Percentiles rank a stretch among this genome's conserved stretches.
phyloP scores from a whole-genome alignment of 1,284 basidiomycete species.

The Ustilago nuda region DNA sequence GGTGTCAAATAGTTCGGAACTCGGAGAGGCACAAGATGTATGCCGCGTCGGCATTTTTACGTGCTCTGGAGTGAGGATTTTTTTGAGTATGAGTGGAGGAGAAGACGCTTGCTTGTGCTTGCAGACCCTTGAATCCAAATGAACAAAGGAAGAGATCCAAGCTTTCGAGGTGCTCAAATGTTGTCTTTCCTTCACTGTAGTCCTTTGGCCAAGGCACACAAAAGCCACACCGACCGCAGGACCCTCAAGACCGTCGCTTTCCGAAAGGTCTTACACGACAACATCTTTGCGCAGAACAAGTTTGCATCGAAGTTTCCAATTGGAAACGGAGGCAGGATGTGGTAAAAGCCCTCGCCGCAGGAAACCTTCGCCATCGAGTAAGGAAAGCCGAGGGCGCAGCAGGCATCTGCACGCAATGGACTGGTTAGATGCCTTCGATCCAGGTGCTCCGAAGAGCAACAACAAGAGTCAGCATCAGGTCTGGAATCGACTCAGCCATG shows the following conservation, averaged over 20 bases:
- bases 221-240: too few relatives aligned
- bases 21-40: constrained; percentile 1
- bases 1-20: constrained; percentile 5
- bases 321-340: not conserved
- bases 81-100: constrained; percentile 1
- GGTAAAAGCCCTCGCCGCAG: not conserved
- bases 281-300: too few relatives aligned
- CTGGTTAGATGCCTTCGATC: constrained; percentile 47
- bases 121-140: not conserved
- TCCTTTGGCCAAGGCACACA: too few relatives aligned
- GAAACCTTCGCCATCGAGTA: not conserved
- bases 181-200: not conserved
- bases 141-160: not conserved
- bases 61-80: constrained; percentile 1
- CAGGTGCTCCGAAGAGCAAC: constrained; percentile 21
- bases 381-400: not conserved
- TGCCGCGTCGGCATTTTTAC: not conserved
- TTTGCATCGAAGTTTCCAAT: not conserved
- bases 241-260: too few relatives aligned
- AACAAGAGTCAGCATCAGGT: constrained; percentile 3
- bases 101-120: not conserved
- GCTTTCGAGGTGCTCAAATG: not conserved
- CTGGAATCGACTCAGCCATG: not conserved
- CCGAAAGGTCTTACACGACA: too few relatives aligned
- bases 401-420: constrained; percentile 27